Base-by-base conservation (phyloP, 2,329 filamentous ascomycete genomes). In the Rosellinia necatrix region DNA sequence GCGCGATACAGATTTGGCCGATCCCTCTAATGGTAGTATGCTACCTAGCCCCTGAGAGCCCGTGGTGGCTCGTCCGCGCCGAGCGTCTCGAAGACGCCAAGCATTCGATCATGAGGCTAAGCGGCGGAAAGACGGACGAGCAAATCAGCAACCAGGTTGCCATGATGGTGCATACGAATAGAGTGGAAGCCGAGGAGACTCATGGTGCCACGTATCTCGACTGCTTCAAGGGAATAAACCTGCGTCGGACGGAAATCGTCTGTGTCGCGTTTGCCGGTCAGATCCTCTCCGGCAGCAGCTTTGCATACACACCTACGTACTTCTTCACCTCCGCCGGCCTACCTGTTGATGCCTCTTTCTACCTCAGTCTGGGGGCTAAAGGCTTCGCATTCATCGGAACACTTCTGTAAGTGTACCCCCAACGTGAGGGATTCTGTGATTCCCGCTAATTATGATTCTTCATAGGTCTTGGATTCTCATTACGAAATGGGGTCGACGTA, bases 211-310 rank as follows among this genome's bases (percentile, higher is more conserved):
- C 67, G 0, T 82, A 82, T 61, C 44, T 64, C 22, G 77, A 81
- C 65, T 80, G 78, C 60, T 81, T 82, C 66, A 73, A 72, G 27
- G 75, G 74, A 10, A 63, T 68, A 5, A 75, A 82, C 53, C 66
- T 76, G 4, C 71, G 77, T 0, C 71, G 78, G 21, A 78, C 76
- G 0, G 75, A 78, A 53, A 76, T 79, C 21, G 73, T 73, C 17
- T 71, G 74, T 52, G 64, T 76, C 42, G 70, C 70, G 5, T 75
- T 72, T 46, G 64, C 68, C 10, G 70, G 71, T 15, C 69, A 72
- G 59, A 68, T 68, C 19, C 61, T 73, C 10, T 67, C 67, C 15
- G 73, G 73, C 4, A 71, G 69, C 41, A 70, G 59, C 51, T 72
- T 76, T 49, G 72, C 74, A 27, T 74, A 74, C 37, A 75, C 73